phyloP scores from a whole-genome alignment of 139 green algal species.

The Yamagishiella unicocca region DNA sequence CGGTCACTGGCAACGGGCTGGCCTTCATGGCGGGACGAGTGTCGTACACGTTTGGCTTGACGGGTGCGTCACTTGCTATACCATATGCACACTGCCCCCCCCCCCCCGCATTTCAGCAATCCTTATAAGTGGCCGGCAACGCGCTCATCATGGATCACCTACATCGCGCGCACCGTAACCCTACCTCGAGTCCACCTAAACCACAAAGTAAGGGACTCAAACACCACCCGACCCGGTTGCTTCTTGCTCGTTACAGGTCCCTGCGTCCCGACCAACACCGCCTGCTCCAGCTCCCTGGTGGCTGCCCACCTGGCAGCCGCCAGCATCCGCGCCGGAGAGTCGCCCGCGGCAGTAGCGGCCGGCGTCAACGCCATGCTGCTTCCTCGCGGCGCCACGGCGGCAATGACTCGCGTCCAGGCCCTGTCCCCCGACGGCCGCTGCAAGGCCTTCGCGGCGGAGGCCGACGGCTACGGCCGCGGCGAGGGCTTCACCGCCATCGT shows the following conservation, averaged over 20 bases:
- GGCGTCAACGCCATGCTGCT: slow-evolving; percentile 86
- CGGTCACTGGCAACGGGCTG: slow-evolving; percentile 80
- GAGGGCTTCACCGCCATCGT: slow-evolving; percentile 78
- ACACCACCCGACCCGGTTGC: too few relatives aligned
- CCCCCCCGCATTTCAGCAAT: too few relatives aligned
- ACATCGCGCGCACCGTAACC: too few relatives aligned
- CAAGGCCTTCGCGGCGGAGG: slow-evolving; percentile 87
- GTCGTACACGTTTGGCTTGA: slow-evolving; percentile 86
- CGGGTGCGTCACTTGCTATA: too few relatives aligned
- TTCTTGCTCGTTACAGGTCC: too few relatives aligned
- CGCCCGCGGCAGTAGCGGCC: slow-evolving; percentile 59
- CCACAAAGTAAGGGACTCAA: too few relatives aligned
- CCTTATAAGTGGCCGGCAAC: too few relatives aligned
- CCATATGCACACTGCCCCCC: too few relatives aligned
- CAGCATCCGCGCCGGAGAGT: slow-evolving; percentile 55
- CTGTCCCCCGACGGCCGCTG: slow-evolving; percentile 81
- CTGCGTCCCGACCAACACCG: slow-evolving; percentile 86
- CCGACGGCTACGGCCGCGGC: slow-evolving; percentile 88
- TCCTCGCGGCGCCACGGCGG: slow-evolving; percentile 68
- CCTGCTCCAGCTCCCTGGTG: slow-evolving; percentile 90
- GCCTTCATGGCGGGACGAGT: slow-evolving; percentile 86
- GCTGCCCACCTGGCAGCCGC: slow-evolving; percentile 78
- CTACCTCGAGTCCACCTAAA: too few relatives aligned
- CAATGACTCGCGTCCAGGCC: slow-evolving; percentile 77
- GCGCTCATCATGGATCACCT: too few relatives aligned